phyloP scores from a whole-genome alignment of 2,329 filamentous ascomycete species.

The Xylaria sp. region DNA sequence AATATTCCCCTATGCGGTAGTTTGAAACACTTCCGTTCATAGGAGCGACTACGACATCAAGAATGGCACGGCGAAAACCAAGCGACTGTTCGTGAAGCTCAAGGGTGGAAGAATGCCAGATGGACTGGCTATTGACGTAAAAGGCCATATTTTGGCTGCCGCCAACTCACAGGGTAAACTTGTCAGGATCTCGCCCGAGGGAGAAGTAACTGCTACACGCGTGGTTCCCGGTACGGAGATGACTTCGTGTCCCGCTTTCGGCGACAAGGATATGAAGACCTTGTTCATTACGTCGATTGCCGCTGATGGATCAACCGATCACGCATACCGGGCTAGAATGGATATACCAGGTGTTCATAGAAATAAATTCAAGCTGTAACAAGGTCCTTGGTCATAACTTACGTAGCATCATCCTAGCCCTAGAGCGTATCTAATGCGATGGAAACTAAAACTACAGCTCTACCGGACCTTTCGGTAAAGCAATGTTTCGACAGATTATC shows the following conservation, averaged over 20 bases:
- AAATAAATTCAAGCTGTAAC: conserved; percentile 8
- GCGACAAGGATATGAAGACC: conserved; percentile 33
- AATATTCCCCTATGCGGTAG: neutral
- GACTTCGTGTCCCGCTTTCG: conserved; percentile 33
- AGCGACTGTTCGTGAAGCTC: conserved; percentile 26
- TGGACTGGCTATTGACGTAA: conserved; percentile 28
- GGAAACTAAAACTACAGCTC: no score
- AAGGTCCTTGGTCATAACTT: neutral
- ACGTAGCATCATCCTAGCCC: conserved; percentile 43
- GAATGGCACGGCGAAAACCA: conserved; percentile 24
- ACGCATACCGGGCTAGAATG: conserved; percentile 32
- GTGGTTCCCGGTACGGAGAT: conserved; percentile 32
- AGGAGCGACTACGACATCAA: conserved; percentile 33
- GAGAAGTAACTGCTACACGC: conserved; percentile 18
- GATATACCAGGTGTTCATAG: conserved; percentile 28
- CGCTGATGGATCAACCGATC: conserved; percentile 26
- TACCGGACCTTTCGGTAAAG: no score
- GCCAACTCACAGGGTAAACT: conserved; percentile 33
- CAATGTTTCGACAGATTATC: no score
- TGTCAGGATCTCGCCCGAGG: conserved; percentile 28
- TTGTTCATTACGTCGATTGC: conserved; percentile 36
- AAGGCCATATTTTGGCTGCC: conserved; percentile 32
- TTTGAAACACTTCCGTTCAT: neutral
- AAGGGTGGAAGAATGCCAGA: conserved; percentile 34
- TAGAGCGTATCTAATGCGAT: no score